Evolutionary conservation across 495 filamentous ascomycete genomes (phyloP), one percentile per base, ranked within the genome.

Genomic region (Thermothielavioides terrestris): DNA sequence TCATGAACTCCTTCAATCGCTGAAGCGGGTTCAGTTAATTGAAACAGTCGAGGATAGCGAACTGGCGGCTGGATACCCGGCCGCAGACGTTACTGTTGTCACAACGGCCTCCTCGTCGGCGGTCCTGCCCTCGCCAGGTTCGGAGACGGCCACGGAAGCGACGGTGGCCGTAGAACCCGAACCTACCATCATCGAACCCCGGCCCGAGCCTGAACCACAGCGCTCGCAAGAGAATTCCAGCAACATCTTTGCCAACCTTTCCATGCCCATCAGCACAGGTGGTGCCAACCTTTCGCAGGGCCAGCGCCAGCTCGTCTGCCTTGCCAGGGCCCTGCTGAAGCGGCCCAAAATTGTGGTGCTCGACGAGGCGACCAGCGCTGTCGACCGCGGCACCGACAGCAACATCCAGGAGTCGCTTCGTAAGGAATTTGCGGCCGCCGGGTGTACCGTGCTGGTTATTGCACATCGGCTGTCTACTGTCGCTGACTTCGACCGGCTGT

Each of bases 341-440:
- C 76, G 89, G 48, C 83, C 86, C 0, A 82, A 84, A 35, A 82
- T 95, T 28, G 68, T 95, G 20, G 82, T 95, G 15, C 70, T 95
- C 43, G 89, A 94, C 61, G 89, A 95, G 59, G 86, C 86, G 5
- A 94, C 88, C 3, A 82, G 80, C 60, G 83, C 86, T 20, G 71
- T 94, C n/a, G 88, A 94, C 61, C 74, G 77, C 10, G 75, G 73
- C 22, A 85, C 83, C 50, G 85, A 89, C 56, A 69, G 72, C 21
- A 75, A 79, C 21, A 77, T 92, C 26, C 84, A 91, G 63, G 78
- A 77, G n/a, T 78, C 80, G 4, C 73, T 92, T 30, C 12, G 88
- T 81, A 43, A 78, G 79, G 80, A 86, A 42, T 72, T 78, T 40
- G 83, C 81, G 60, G 75, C 84, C 2, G 72, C 76, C 43, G 79